A percentile compares a stretch with the other conserved stretches of the same genome.
Conservation (phyloP, 169 alveolate genomes). For the Plasmodium falciparum region DNA sequence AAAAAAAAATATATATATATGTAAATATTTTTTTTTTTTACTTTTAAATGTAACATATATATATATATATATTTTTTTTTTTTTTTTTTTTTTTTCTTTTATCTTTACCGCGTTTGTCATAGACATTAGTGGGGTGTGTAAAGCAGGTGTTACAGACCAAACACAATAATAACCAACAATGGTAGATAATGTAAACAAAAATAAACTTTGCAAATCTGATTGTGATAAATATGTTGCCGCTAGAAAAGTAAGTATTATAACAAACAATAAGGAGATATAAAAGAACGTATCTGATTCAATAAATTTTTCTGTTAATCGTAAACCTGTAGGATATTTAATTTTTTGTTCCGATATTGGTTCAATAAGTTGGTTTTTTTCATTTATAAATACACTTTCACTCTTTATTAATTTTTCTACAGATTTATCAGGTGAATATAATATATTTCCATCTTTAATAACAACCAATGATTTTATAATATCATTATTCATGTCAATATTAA, state of each 20-base stretch:
- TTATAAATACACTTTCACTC: constrained; percentile 69
- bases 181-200: constrained; percentile 80
- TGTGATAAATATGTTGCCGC: constrained; percentile 45
- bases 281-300: constrained; percentile 63
- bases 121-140: constrained; percentile 94
- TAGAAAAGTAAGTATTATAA: constrained; percentile 18
- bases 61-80: background rate
- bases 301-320: constrained; percentile 43
- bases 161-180: constrained; percentile 91
- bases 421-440: constrained; percentile 77
- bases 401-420: constrained; percentile 17
- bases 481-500: constrained; percentile 83
- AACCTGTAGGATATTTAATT: constrained; percentile 70
- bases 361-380: constrained; percentile 20
- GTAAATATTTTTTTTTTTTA: background rate
- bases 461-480: constrained; percentile 83
- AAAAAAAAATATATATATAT: background rate
- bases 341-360: constrained; percentile 76
- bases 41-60: background rate
- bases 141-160: constrained; percentile 94
- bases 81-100: background rate
- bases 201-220: constrained; percentile 64
- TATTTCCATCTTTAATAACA: constrained; percentile 80
- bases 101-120: constrained; percentile 92
- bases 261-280: constrained; percentile 35